Base-by-base conservation (phyloP, 345 rosid genomes). In the Salix purpurea region DNA sequence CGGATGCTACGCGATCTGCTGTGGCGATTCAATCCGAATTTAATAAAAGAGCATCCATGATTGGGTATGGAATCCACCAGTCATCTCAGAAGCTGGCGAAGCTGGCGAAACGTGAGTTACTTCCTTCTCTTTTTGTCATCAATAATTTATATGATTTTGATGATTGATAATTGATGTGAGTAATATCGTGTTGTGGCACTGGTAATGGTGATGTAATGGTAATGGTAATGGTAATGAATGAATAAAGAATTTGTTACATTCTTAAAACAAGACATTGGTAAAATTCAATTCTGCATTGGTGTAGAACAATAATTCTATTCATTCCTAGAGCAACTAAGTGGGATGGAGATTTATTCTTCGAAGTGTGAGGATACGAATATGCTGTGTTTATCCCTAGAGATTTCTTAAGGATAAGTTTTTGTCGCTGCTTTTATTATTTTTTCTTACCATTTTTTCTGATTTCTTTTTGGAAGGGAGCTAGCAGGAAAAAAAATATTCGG, bases 51-150 rank as follows among this genome's bases (percentile, higher is more conserved):
- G 97, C 95, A 26, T 80, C 89, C 36, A 86, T 79, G 77, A 84
- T 86, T 68, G 89, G 93, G 78, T 76, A 74, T 42, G 92, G 91
- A 62, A 91, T 91, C 50, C 89, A 89, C 72, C 97, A 92, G 76
- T 89, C 97, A 24, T 92, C 97, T 19, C 95, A 89, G 83, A 92
- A 91, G 83, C 90, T 92, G 9, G 78, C 93, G 1, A 92, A 90
- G 87, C 88, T 92, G 7, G 92, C 97, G 8, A 88, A 91, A 86
- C 82, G 97, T 91, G 78, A 86, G 96, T 75, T 67, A 21, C 6
- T 46, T 9, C 24, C 61, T 10, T 44, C 6, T 56, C 42, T 23
- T 44, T 39, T 40, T 64, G 70, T 3, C 67, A 4, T 40, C 30
- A 0, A 34, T 34, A 16, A 14, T 23, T 72, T 69, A 7, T 54